Conservation (phyloP, 2,329 filamentous ascomycete genomes). For the Beauveria pseudobassiana region DNA sequence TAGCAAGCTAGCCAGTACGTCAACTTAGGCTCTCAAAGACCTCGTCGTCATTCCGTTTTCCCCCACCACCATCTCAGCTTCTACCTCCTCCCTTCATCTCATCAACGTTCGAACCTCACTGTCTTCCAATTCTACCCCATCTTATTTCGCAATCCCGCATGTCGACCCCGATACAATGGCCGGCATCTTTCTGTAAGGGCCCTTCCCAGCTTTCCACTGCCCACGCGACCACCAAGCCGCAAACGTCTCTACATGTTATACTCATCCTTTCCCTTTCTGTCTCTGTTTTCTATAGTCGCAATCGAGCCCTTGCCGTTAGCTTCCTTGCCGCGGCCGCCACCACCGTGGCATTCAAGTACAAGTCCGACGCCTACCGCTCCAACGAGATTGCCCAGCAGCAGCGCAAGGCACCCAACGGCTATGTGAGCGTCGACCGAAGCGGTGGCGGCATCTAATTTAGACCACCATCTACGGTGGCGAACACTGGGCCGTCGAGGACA, state of each 20-base stretch:
- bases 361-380: constrained; percentile 27
- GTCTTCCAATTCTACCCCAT: background rate
- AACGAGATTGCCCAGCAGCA: constrained; percentile 38
- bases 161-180: background rate
- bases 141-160: background rate
- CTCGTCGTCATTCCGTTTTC: background rate
- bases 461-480: background rate
- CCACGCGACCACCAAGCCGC: background rate
- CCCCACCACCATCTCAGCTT: background rate
- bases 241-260: background rate
- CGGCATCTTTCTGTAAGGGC: background rate
- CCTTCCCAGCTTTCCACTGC: background rate
- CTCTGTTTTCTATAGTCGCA: constrained; percentile 23
- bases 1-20: background rate
- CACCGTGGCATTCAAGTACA: constrained; percentile 25
- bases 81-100: background rate
- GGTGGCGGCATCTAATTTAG: constrained; percentile 33
- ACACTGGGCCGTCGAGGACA: background rate
- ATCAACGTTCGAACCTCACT: background rate
- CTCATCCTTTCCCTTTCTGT: background rate
- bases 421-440: constrained; percentile 46
- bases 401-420: constrained; percentile 29
- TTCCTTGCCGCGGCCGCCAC: constrained; percentile 22
- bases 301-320: constrained; percentile 29
- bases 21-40: background rate